A percentile compares a stretch with the other conserved stretches of the same genome.
phyloP scores from a whole-genome alignment of 2,329 filamentous ascomycete genomes.

The Cladorrhinum sp. region DNA sequence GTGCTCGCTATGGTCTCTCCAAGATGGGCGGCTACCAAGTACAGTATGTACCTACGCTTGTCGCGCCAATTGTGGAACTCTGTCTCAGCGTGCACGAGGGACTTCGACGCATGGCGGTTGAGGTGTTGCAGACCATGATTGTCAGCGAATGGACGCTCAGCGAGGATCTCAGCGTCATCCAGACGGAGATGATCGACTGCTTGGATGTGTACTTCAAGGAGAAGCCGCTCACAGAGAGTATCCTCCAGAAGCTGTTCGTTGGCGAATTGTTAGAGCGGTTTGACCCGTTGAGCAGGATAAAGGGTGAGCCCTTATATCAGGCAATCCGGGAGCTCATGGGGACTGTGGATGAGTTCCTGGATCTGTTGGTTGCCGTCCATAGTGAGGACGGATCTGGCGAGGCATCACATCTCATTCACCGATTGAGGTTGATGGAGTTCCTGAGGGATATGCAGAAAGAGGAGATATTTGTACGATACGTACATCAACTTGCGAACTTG shows the following conservation, averaged over 20 bases:
- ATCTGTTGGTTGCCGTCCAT: slow-evolving; percentile 86
- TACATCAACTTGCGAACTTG: slow-evolving; percentile 81
- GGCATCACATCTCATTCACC: slow-evolving; percentile 80
- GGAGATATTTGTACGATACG: slow-evolving; percentile 93
- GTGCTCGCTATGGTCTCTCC: slow-evolving; percentile 69
- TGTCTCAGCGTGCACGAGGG: slow-evolving; percentile 95
- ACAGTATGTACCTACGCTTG: slow-evolving; percentile 90
- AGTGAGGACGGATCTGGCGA: slow-evolving; percentile 71
- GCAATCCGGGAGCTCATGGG: slow-evolving; percentile 76
- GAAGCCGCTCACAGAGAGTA: slow-evolving; percentile 81
- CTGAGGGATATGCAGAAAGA: slow-evolving; percentile 95
- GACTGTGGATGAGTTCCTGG: slow-evolving; percentile 86
- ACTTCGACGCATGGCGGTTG: slow-evolving; percentile 81
- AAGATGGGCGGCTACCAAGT: slow-evolving; percentile 97
- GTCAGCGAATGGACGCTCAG: slow-evolving; percentile 97
- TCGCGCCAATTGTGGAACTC: slow-evolving; percentile 87
- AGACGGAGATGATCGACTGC: slow-evolving; percentile 95
- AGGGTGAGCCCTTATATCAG: slow-evolving; percentile 69
- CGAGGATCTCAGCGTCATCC: slow-evolving; percentile 84
- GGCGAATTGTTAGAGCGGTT: slow-evolving; percentile 81
- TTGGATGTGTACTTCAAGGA: slow-evolving; percentile 87
- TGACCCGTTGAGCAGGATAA: slow-evolving; percentile 61
- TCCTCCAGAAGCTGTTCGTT: slow-evolving; percentile 90
- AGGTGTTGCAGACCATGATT: slow-evolving; percentile 96
- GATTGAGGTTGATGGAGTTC: slow-evolving; percentile 90